phyloP scores from a whole-genome alignment of 768 basidiomycete species.

The Xerocomellus dryophilus region DNA sequence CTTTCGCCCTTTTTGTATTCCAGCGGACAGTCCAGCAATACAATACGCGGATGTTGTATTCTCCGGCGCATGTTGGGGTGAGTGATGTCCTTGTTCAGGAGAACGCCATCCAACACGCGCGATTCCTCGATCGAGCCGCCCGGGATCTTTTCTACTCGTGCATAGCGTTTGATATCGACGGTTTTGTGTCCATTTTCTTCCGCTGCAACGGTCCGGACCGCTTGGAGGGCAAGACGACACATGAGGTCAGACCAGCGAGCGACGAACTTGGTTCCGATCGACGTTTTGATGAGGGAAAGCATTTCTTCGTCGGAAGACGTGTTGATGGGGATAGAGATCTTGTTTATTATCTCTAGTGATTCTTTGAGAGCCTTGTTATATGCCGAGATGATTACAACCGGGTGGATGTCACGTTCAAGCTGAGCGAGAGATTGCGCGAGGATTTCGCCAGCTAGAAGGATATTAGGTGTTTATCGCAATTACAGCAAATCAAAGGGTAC shows the following conservation, averaged over 20 bases:
- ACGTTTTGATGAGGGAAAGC: constrained; percentile 96
- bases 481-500: constrained; percentile 42
- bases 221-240: constrained; percentile 91
- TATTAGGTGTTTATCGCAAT: not conserved
- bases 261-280: constrained; percentile 98
- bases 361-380: constrained; percentile 96
- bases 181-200: constrained; percentile 77
- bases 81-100: constrained; percentile 99
- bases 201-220: constrained; percentile 83
- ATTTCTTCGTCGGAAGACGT: constrained; percentile 82
- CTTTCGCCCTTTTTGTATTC: constrained; percentile 99
- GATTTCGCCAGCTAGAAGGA: constrained; percentile 80
- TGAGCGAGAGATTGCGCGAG: constrained; percentile 91
- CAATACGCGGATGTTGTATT: constrained; percentile 84
- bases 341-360: constrained; percentile 83
- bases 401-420: constrained; percentile 96
- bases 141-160: constrained; percentile 94
- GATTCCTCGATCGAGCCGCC: constrained; percentile 97
- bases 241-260: constrained; percentile 96
- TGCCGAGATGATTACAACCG: constrained; percentile 97
- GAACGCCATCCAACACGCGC: constrained; percentile 81
- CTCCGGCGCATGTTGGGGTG: constrained; percentile 94
- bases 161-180: constrained; percentile 98
- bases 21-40: constrained; percentile 89
- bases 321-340: constrained; percentile 88